Conservation (phyloP, 1,139 yeast species). For the Geotrichum aggregatum region DNA sequence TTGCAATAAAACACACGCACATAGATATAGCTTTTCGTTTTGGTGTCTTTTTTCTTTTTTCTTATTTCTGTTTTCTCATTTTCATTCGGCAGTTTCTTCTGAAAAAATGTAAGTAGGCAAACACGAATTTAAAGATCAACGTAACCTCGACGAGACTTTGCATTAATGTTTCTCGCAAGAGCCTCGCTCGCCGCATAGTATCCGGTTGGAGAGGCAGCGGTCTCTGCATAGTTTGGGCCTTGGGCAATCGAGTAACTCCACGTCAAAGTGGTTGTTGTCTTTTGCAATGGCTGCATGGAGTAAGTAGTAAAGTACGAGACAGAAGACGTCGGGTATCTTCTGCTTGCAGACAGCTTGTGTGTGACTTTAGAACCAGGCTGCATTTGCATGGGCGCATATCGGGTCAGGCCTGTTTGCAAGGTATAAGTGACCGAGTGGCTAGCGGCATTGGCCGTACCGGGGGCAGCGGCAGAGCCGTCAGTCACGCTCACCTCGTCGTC, state of each 20-base stretch:
- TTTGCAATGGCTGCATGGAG: constrained; percentile 34
- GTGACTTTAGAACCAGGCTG: constrained; percentile 76
- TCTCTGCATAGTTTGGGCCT: constrained; percentile 55
- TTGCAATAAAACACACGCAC: no score
- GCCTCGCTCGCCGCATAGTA: constrained; percentile 31
- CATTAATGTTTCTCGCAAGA: constrained; percentile 19
- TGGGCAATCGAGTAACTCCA: constrained; percentile 71
- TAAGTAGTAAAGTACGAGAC: constrained; percentile 55
- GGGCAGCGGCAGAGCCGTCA: constrained; percentile 38
- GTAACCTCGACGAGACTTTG: constrained; percentile 20
- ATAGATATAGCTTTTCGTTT: no score
- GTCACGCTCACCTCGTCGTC: constrained; percentile 23
- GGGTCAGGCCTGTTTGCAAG: constrained; percentile 64
- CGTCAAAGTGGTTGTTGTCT: constrained; percentile 76
- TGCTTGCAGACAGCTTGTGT: constrained; percentile 24
- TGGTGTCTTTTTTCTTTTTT: no score
- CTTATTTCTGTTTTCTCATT: no score
- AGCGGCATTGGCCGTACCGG: constrained; percentile 37
- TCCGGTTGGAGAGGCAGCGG: constrained; percentile 29
- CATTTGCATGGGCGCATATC: constrained; percentile 87
- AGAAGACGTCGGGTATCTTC: constrained; percentile 52
- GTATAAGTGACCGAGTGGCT: constrained; percentile 54
- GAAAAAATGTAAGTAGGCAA: no score
- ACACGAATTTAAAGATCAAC: constrained; percentile 15
- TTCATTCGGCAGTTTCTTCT: no score